Conservation (phyloP, 495 filamentous ascomycete species). For the Aspergillus avenaceus region DNA sequence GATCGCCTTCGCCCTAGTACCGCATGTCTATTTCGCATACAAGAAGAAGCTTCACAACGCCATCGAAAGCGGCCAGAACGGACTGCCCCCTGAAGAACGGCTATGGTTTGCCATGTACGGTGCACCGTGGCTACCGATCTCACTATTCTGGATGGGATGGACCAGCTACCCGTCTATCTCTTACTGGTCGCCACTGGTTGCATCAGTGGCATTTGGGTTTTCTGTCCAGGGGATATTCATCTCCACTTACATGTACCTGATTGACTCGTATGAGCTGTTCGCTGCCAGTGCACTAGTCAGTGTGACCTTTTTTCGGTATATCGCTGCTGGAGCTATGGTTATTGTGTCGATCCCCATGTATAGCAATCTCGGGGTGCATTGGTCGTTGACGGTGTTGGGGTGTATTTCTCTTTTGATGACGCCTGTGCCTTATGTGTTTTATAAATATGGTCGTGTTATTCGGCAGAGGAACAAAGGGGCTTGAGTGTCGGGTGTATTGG, state of each 20-base stretch:
- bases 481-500: neutral
- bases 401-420: slow-evolving; percentile 1
- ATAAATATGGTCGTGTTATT: neutral
- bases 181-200: neutral
- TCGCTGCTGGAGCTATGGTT: slow-evolving; percentile 1
- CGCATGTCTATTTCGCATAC: slow-evolving; percentile 37
- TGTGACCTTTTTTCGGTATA: slow-evolving; percentile 1
- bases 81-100: neutral
- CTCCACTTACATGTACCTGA: neutral
- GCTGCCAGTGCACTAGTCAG: slow-evolving; percentile 1
- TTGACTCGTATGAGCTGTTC: slow-evolving; percentile 1
- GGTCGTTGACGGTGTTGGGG: neutral
- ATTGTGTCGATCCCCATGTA: slow-evolving; percentile 5
- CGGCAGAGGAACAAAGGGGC: neutral
- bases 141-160: slow-evolving; percentile 11
- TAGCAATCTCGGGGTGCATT: neutral
- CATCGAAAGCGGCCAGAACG: neutral
- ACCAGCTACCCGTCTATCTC: slow-evolving; percentile 4
- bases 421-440: neutral
- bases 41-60: neutral
- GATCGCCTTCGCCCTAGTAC: slow-evolving; percentile 39
- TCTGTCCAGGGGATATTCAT: slow-evolving; percentile 2
- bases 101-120: slow-evolving; percentile 10
- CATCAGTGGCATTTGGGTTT: slow-evolving; percentile 1
- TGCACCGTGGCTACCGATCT: slow-evolving; percentile 3